These are phyloP conservation scores for Sanguinoderma infundibulare DNA, from an alignment of 1,284 basidiomycete species.

Conservation along the genomic window DNA sequence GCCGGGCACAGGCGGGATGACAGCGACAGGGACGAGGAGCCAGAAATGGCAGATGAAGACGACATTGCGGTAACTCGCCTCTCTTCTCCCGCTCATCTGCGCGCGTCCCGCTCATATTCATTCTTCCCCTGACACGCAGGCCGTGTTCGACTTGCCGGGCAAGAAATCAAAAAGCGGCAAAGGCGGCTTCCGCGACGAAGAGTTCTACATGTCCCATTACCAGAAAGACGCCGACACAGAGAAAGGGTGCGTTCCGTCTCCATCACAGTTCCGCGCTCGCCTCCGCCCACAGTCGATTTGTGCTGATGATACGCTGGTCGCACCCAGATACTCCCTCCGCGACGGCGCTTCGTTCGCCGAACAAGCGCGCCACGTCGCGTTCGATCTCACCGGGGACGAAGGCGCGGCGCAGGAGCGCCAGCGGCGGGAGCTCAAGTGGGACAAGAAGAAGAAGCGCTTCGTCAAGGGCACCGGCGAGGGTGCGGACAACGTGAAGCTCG, in stretches of 20 bases:
- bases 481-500: slow-evolving; percentile 93
- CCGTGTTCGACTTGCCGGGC: slow-evolving; percentile 70
- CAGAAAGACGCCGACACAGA: slow-evolving; percentile 87
- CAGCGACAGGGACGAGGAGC: slow-evolving; percentile 39
- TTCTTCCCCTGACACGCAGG: slow-evolving; percentile 45
- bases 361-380: slow-evolving; percentile 81
- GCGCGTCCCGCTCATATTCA: not conserved
- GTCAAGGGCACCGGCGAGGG: slow-evolving; percentile 85
- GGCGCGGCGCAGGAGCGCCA: slow-evolving; percentile 61
- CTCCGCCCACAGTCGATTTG: not conserved
- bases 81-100: not conserved
- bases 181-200: slow-evolving; percentile 73
- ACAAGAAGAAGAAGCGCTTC: slow-evolving; percentile 97
- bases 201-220: slow-evolving; percentile 92
- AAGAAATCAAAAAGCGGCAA: slow-evolving; percentile 50
- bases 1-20: slow-evolving; percentile 44
- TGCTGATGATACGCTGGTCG: not conserved
- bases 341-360: slow-evolving; percentile 88
- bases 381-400: slow-evolving; percentile 89
- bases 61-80: slow-evolving; percentile 66
- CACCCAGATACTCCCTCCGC: slow-evolving; percentile 77
- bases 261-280: not conserved
- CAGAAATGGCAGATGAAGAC: slow-evolving; percentile 78
- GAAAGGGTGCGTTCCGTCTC: slow-evolving; percentile 69
- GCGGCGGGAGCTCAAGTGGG: slow-evolving; percentile 82